Percentiles rank a stretch among this genome's conserved stretches.
Evolutionary conservation across 257 asterid genomes (phyloP).

Genomic region (Solanum ossicruentum): DNA sequence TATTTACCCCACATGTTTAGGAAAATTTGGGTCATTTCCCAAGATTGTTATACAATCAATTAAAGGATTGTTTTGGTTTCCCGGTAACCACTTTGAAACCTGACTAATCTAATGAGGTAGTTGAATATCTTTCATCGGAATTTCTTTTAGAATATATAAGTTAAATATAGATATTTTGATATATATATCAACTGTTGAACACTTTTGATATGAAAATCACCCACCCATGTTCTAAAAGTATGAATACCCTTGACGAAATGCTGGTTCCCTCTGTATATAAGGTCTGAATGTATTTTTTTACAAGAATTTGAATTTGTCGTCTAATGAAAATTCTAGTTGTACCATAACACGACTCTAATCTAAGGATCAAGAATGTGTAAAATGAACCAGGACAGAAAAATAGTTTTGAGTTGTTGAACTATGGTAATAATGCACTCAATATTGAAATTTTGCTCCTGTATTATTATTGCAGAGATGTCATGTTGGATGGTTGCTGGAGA

Average conservation of each 20-base stretch:
- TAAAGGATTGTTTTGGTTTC: not conserved
- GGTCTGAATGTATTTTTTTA: not conserved
- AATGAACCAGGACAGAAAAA: not conserved
- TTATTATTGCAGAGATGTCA: constrained; percentile 31
- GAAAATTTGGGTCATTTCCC: not conserved
- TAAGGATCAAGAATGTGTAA: not conserved
- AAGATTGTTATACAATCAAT: not conserved
- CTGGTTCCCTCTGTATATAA: too few species aligned
- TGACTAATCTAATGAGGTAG: not conserved
- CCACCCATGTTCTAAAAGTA: too few species aligned
- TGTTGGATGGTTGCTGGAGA: constrained; percentile 72
- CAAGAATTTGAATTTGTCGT: not conserved
- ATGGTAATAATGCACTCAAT: not conserved
- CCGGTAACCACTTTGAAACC: not conserved
- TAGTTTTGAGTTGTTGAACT: not conserved
- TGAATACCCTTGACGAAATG: too few species aligned
- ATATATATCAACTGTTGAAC: too few species aligned
- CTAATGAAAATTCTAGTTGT: not conserved
- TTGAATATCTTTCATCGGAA: too few species aligned
- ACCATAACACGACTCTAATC: not conserved
- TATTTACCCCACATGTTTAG: not conserved
- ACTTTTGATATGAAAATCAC: too few species aligned
- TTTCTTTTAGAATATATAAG: too few species aligned
- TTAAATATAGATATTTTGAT: too few species aligned
- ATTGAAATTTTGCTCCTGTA: not conserved